A percentile compares a stretch with the other conserved stretches of the same genome.
Evolutionary conservation across 1,139 yeast genomes (phyloP).

Genomic region (Saccharomyces hybrid): DNA sequence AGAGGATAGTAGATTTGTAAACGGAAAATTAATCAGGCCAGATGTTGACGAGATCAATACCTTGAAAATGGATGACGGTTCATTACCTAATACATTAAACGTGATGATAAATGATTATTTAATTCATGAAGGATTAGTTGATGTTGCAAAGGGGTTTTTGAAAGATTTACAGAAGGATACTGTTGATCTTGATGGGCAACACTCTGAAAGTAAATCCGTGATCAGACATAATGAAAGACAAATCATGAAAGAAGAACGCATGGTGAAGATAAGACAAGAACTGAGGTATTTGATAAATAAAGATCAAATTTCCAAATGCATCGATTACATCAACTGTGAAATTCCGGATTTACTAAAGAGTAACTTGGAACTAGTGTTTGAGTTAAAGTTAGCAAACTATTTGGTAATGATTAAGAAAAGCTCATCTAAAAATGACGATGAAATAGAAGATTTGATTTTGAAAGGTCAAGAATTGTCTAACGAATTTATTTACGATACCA

Average conservation of each 20-base stretch:
- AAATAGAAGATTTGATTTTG: slow-evolving; percentile 35
- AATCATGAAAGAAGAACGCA: slow-evolving; percentile 33
- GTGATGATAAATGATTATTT: slow-evolving; percentile 60
- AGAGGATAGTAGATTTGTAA: slow-evolving; percentile 18
- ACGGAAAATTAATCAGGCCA: slow-evolving; percentile 24
- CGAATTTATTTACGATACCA: slow-evolving; percentile 31
- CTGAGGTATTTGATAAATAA: slow-evolving; percentile 43
- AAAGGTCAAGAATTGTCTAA: slow-evolving; percentile 43
- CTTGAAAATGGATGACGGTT: slow-evolving; percentile 29
- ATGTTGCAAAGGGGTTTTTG: slow-evolving; percentile 57
- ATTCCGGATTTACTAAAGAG: slow-evolving; percentile 41
- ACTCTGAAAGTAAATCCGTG: slow-evolving; percentile 16
- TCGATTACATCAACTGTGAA: slow-evolving; percentile 37
- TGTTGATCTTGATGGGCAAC: slow-evolving; percentile 18
- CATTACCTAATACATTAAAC: slow-evolving; percentile 40
- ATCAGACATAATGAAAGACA: slow-evolving; percentile 25
- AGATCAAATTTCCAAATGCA: slow-evolving; percentile 41
- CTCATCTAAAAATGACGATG: slow-evolving; percentile 25
- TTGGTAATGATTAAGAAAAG: slow-evolving; percentile 32
- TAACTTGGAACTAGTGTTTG: slow-evolving; percentile 44
- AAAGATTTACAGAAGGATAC: slow-evolving; percentile 36
- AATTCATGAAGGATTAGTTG: slow-evolving; percentile 63
- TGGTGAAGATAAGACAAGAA: slow-evolving; percentile 43
- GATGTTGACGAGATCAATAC: slow-evolving; percentile 20
- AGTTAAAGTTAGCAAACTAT: slow-evolving; percentile 44